Percentiles rank a stretch among this genome's conserved stretches.
phyloP scores from a whole-genome alignment of 176 grass and related monocot genomes.

The Carex littledalei region DNA sequence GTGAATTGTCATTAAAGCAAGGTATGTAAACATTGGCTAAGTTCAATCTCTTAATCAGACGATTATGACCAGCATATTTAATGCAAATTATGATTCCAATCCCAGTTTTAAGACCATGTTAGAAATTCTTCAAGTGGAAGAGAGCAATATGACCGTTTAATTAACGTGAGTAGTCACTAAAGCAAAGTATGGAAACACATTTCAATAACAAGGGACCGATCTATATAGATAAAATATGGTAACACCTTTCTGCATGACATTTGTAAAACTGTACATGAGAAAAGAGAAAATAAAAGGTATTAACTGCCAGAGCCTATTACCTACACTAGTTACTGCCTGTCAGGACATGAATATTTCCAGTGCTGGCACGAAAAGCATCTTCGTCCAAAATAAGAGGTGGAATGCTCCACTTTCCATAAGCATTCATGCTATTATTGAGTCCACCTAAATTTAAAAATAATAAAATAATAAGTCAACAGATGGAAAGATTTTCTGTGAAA shows the following conservation, averaged over 20 bases:
- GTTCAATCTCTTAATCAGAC: too few species aligned
- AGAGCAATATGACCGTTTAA: too few species aligned
- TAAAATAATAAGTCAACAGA: neutral
- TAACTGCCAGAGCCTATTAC: neutral
- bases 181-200: neutral
- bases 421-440: conserved; percentile 38
- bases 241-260: neutral
- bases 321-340: neutral
- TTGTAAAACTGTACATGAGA: neutral
- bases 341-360: neutral
- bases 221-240: neutral
- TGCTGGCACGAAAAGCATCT: conserved; percentile 33
- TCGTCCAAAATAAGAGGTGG: conserved; percentile 69
- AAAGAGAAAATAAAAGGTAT: neutral
- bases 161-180: too few species aligned
- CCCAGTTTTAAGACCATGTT: too few species aligned
- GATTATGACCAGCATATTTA: too few species aligned
- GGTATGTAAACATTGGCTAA: too few species aligned
- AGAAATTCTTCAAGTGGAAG: too few species aligned
- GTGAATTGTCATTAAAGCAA: too few species aligned
- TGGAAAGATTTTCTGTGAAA: neutral
- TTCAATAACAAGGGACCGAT: neutral
- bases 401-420: conserved; percentile 81
- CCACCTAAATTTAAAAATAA: conserved; percentile 42
- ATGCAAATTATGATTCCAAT: too few species aligned